Base-by-base conservation (phyloP, 2,329 filamentous ascomycete genomes). In the Fusarium sp. region DNA sequence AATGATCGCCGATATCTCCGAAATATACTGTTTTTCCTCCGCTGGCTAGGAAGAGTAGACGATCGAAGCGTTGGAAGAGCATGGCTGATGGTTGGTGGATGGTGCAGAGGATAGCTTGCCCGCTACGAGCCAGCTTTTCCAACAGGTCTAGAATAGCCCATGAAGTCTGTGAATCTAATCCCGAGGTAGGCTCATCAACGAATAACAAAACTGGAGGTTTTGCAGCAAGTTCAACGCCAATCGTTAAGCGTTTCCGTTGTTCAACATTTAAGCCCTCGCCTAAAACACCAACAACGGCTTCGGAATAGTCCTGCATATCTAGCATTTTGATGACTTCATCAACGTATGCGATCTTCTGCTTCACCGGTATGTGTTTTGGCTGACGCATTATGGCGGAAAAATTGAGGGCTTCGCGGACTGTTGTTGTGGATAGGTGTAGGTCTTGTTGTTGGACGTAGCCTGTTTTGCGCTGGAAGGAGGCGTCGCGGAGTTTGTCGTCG, bases 401-500 rank as follows among this genome's bases (percentile, higher is more conserved):
- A 73, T 89, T 89, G 39, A 97, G 86, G 8, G 94, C 94, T 82
- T 97, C 94, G 66, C 94, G 90, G 32, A 97, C 94, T 1, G 94
- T 97, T 1, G 91, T 90, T 0, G 94, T 96, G 20, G 90, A 87
- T 18, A 96, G 85, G 80, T 97, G 94, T 4, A 97, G 87, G 87
- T 97, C 94, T 79, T 96, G 94, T 80, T 97, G 94, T 78, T 96
- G 93, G 30, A 94, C 94, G 75, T 96, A 96, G 48, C 94, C 94
- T 0, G 93, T 96, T 83, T 95, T 95, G 61, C 94, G 91, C 80
- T 96, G 94, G 87, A 97, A 97, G 0, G 92, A 94, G 18, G 87
- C 86, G 73, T 96, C 93, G 41, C 93, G 89, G 36, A 88, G 89
- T 47, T 86, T 87, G 14, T 87, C 88, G 60, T 89, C 86, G 22